A percentile compares a stretch with the other conserved stretches of the same genome.
phyloP scores from a whole-genome alignment of 2,329 filamentous ascomycete genomes.

The Calonectria naviculata region DNA sequence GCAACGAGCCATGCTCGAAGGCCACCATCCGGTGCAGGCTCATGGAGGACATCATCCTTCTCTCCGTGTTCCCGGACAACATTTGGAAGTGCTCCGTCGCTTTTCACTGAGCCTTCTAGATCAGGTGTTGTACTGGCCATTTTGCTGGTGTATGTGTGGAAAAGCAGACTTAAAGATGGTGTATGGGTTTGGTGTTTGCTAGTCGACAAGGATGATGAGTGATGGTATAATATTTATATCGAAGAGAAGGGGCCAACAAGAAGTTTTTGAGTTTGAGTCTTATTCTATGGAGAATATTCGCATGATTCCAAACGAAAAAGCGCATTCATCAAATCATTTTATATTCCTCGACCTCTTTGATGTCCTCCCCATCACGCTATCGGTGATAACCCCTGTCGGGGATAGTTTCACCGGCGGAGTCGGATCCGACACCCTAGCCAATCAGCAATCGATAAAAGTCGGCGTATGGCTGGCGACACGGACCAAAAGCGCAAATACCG shows the following conservation, averaged over 20 bases:
- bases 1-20: conserved; percentile 55
- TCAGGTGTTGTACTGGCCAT: background rate
- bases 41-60: background rate
- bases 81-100: background rate
- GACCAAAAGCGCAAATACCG: conserved; percentile 20
- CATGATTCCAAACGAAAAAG: background rate
- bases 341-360: background rate
- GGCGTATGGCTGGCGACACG: conserved; percentile 23
- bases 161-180: background rate
- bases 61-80: accelerated
- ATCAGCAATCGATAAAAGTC: background rate
- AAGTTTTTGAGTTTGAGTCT: background rate
- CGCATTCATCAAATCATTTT: background rate
- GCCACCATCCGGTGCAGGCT: conserved; percentile 45
- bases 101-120: background rate
- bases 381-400: conserved; percentile 4
- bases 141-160: background rate
- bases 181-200: background rate
- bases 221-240: too few relatives aligned
- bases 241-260: too few relatives aligned
- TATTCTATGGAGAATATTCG: background rate
- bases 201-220: background rate
- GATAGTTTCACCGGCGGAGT: background rate
- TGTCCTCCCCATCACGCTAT: background rate
- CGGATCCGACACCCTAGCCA: conserved; percentile 1